phyloP scores from a whole-genome alignment of 202 grass and related monocot genomes.

The Schoenoplectus tabernaemontani region DNA sequence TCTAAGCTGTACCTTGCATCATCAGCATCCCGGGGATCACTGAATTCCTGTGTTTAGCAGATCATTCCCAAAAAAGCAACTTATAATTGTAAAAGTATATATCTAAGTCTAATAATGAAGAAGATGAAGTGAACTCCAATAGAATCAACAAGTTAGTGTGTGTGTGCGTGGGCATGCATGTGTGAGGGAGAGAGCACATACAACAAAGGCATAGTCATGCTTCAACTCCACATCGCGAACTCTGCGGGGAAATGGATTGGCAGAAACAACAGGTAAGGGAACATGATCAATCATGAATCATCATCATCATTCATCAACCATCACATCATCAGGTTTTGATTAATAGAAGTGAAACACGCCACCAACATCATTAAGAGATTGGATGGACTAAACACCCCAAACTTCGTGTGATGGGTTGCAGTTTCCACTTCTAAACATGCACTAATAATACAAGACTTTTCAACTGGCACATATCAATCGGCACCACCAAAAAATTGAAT shows the following conservation, averaged over 20 bases:
- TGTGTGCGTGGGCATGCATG: not conserved
- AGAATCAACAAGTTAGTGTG: not conserved
- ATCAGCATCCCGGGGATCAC: conserved; percentile 86
- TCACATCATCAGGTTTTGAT: conserved; percentile 18
- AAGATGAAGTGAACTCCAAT: not conserved
- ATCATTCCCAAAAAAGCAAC: not conserved
- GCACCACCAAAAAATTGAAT: conserved; percentile 26
- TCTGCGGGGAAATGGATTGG: conserved; percentile 50
- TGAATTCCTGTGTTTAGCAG: conserved; percentile 61
- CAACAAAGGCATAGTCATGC: conserved; percentile 98
- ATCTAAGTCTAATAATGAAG: not conserved
- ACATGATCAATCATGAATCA: conserved; percentile 84
- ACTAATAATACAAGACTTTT: conserved; percentile 84
- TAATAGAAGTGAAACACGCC: conserved; percentile 23
- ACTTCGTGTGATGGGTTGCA: conserved; percentile 40
- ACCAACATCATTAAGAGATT: conserved; percentile 31
- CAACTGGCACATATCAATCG: conserved; percentile 30
- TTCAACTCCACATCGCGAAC: conserved; percentile 99
- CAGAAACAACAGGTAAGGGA: conserved; percentile 38
- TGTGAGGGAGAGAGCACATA: conserved; percentile 43
- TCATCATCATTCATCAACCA: conserved; percentile 66
- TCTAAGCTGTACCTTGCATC: conserved; percentile 81
- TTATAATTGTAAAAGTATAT: conserved; percentile 1
- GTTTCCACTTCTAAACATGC: conserved; percentile 68
- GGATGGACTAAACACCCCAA: conserved; percentile 36